These are phyloP conservation scores for Arachnomyces sp. DNA, from an alignment of 2,329 filamentous ascomycete genomes.

Conservation along the genomic window DNA sequence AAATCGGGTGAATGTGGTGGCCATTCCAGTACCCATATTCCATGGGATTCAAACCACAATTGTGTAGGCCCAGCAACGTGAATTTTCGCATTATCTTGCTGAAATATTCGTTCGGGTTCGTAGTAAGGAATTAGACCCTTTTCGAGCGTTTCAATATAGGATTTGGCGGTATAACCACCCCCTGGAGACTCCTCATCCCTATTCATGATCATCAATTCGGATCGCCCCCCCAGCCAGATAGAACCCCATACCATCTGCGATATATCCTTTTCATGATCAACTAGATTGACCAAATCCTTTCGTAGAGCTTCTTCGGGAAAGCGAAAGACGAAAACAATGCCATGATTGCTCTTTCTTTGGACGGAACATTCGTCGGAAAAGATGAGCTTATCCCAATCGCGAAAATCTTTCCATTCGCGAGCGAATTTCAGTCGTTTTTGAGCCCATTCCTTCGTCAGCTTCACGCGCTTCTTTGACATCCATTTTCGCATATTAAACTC, in stretches of 20 bases:
- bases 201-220: constrained; percentile 6
- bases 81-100: constrained; percentile 12
- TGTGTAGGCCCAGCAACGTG: constrained; percentile 3
- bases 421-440: too few relatives aligned
- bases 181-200: not conserved
- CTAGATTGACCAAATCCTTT: constrained; percentile 4
- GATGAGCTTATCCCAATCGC: too few relatives aligned
- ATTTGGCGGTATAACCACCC: constrained; percentile 2
- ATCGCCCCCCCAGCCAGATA: constrained; percentile 1
- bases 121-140: not conserved
- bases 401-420: too few relatives aligned
- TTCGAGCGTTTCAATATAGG: constrained; percentile 4
- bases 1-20: constrained; percentile 12
- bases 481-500: too few relatives aligned
- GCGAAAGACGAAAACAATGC: constrained; percentile 3
- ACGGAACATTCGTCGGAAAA: constrained; percentile 10
- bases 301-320: not conserved
- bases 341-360: constrained; percentile 4
- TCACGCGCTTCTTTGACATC: too few relatives aligned
- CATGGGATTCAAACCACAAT: constrained; percentile 3
- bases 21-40: constrained; percentile 10
- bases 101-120: constrained; percentile 6
- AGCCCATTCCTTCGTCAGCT: too few relatives aligned
- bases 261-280: constrained; percentile 5
- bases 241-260: constrained; percentile 7